A percentile compares a stretch with the other conserved stretches of the same genome.
phyloP scores from a whole-genome alignment of 208 protist species.

The Trypanosoma lewisi region DNA sequence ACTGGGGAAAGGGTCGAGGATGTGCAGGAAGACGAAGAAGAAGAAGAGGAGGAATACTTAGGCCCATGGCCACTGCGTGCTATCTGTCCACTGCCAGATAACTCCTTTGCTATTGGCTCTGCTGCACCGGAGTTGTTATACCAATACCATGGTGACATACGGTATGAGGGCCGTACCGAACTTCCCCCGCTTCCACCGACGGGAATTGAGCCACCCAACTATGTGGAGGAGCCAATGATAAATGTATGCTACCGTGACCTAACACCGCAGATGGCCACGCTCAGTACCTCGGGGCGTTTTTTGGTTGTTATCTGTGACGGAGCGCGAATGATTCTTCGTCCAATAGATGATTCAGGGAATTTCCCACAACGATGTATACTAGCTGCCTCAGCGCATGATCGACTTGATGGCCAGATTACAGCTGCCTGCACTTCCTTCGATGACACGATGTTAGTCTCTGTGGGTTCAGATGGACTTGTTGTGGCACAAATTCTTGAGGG shows the following conservation, averaged over 20 bases:
- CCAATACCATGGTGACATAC: conserved; percentile 50
- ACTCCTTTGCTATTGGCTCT: conserved; percentile 58
- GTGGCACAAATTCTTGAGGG: conserved; percentile 72
- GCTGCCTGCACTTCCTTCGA: conserved; percentile 80
- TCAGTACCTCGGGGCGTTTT: conserved; percentile 25
- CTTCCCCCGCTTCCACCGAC: conserved; percentile 84
- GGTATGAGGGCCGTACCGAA: conserved; percentile 50
- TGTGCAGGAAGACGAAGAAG: conserved; percentile 49
- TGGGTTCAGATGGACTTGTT: conserved; percentile 88
- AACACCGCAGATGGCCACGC: conserved; percentile 34
- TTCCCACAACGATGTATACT: conserved; percentile 24
- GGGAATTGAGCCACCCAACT: conserved; percentile 78
- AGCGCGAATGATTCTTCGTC: conserved; percentile 28
- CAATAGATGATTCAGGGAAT: conserved; percentile 20
- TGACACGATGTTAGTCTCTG: conserved; percentile 81
- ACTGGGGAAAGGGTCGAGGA: conserved; percentile 48
- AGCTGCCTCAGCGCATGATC: conserved; percentile 74
- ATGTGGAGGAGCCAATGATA: conserved; percentile 85
- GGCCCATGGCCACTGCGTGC: conserved; percentile 70
- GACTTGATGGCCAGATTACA: conserved; percentile 52
- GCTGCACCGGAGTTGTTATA: conserved; percentile 73
- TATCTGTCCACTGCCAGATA: conserved; percentile 44
- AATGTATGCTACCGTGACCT: conserved; percentile 81
- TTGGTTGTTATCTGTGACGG: conserved; percentile 49
- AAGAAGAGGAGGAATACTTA: conserved; percentile 67